A percentile compares a stretch with the other conserved stretches of the same genome.
Evolutionary conservation across 2,329 filamentous ascomycete species (phyloP).

Genomic region (Diaporthe nobilis): DNA sequence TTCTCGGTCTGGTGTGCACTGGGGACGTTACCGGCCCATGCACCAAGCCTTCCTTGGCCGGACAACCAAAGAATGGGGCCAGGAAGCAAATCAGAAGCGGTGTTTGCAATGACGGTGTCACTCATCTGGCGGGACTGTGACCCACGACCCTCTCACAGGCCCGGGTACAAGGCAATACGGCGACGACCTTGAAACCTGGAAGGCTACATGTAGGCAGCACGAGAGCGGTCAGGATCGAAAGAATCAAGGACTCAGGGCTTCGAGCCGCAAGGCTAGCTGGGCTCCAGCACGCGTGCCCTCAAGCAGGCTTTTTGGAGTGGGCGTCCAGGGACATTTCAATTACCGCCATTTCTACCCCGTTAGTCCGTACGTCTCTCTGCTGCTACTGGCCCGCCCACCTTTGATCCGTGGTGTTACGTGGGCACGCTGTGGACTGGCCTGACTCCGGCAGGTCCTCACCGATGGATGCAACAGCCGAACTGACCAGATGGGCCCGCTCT

Average conservation of each 20-base stretch:
- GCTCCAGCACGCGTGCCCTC: not conserved
- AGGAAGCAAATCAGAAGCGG: slow-evolving; percentile 28
- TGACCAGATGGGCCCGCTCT: slow-evolving; percentile 12
- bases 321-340: not conserved
- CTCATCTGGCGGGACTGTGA: slow-evolving; percentile 33
- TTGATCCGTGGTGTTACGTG: slow-evolving; percentile 33
- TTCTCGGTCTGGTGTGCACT: slow-evolving; percentile 19
- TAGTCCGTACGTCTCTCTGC: slow-evolving; percentile 2
- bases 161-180: slow-evolving; percentile 40
- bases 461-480: slow-evolving; percentile 11
- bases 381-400: slow-evolving; percentile 10
- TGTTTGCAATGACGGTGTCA: slow-evolving; percentile 38
- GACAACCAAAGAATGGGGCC: slow-evolving; percentile 7
- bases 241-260: slow-evolving; percentile 24
- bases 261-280: slow-evolving; percentile 4
- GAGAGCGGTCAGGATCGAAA: slow-evolving; percentile 39
- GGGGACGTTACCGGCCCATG: not conserved
- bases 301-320: not conserved
- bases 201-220: slow-evolving; percentile 37
- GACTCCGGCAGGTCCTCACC: slow-evolving; percentile 27
- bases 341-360: slow-evolving; percentile 28
- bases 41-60: not conserved
- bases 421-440: slow-evolving; percentile 27
- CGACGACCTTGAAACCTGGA: slow-evolving; percentile 41
- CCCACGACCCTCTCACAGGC: slow-evolving; percentile 36